Evolutionary conservation across 108 stramenopile species (phyloP).

Genomic region (Hondaea fermentalgiana): DNA sequence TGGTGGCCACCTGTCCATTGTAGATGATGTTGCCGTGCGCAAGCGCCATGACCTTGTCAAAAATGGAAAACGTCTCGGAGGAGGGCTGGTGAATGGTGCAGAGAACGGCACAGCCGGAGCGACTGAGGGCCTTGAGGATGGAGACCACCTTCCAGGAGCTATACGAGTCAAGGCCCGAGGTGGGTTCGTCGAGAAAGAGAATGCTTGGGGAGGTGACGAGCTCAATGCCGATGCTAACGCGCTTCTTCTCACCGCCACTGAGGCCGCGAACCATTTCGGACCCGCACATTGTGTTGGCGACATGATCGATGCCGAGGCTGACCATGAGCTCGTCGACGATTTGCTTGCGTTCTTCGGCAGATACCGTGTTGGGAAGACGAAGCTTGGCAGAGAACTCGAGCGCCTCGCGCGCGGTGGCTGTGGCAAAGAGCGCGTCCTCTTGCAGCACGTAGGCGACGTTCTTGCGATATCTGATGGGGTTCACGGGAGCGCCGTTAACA

Average conservation of each 20-base stretch:
- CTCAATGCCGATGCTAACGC: constrained; percentile 50
- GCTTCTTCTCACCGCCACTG: constrained; percentile 49
- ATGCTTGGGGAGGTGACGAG: constrained; percentile 49
- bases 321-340: constrained; percentile 62
- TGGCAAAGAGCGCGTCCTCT: constrained; percentile 66
- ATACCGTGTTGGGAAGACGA: constrained; percentile 52
- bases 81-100: constrained; percentile 49
- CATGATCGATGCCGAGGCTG: constrained; percentile 66
- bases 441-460: constrained; percentile 75
- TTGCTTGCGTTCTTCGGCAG: constrained; percentile 49
- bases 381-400: constrained; percentile 69
- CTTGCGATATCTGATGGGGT: constrained; percentile 35
- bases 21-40: constrained; percentile 19
- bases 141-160: constrained; percentile 53
- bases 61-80: constrained; percentile 23
- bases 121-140: constrained; percentile 55
- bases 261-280: constrained; percentile 44
- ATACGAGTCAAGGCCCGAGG: constrained; percentile 59
- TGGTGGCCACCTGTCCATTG: constrained; percentile 4
- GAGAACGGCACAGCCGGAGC: constrained; percentile 37
- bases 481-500: constrained; percentile 18
- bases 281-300: constrained; percentile 60
- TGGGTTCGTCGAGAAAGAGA: constrained; percentile 62
- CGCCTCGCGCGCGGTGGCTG: constrained; percentile 71
- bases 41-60: constrained; percentile 37